These are phyloP conservation scores for Mycena galopus DNA, from an alignment of 768 basidiomycete genomes.

Conservation along the genomic window DNA sequence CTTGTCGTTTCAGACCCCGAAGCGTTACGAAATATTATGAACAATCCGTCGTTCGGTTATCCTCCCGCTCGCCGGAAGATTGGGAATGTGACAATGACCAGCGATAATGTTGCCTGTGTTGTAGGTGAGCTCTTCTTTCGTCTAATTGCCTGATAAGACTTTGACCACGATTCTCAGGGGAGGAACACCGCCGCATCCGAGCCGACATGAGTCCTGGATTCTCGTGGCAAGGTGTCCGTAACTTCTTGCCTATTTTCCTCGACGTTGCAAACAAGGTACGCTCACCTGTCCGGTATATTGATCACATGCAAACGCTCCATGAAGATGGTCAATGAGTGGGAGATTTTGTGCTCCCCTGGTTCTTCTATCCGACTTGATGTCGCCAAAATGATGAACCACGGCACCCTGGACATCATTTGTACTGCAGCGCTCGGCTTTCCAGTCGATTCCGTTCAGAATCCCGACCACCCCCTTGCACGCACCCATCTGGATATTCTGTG, in stretches of 20 bases:
- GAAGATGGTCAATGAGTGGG: constrained; percentile 17
- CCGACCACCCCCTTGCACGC: neutral
- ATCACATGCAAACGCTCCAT: neutral
- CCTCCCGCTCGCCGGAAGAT: constrained; percentile 8
- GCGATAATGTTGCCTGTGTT: neutral
- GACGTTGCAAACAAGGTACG: constrained; percentile 14
- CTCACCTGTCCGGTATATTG: constrained; percentile 4
- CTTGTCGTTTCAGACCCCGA: constrained; percentile 16
- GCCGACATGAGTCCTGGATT: constrained; percentile 12
- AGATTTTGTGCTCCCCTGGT: constrained; percentile 15
- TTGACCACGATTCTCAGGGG: constrained; percentile 3
- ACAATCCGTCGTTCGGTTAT: constrained; percentile 11
- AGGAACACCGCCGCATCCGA: constrained; percentile 15
- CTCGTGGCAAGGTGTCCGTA: constrained; percentile 10
- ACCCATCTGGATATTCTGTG: constrained; percentile 23
- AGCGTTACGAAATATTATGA: constrained; percentile 14
- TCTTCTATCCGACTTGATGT: constrained; percentile 15
- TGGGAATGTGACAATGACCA: constrained; percentile 9
- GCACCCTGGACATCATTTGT: constrained; percentile 15
- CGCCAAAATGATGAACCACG: constrained; percentile 2
- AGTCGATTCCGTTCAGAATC: constrained; percentile 21
- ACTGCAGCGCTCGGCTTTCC: constrained; percentile 15
- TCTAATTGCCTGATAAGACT: constrained; percentile 7
- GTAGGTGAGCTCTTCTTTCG: constrained; percentile 6
- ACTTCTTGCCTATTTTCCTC: constrained; percentile 9